These are phyloP conservation scores for Turritis glabra DNA, from an alignment of 345 rosid genomes.

Conservation along the genomic window DNA sequence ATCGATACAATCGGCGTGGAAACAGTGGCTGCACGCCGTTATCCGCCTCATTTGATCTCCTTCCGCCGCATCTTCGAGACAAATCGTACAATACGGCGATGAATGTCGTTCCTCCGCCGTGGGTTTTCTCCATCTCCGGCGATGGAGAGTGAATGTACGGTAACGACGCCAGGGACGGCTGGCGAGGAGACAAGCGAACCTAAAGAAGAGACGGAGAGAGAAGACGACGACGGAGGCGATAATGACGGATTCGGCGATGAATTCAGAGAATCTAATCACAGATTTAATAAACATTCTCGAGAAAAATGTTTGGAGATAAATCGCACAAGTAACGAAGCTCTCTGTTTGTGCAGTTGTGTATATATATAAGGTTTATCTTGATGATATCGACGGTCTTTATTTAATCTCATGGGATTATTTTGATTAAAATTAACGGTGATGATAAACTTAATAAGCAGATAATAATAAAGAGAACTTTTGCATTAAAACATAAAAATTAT, in stretches of 20 bases:
- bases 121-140: slow-evolving; percentile 23
- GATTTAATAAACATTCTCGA: slow-evolving; percentile 17
- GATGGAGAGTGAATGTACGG: slow-evolving; percentile 43
- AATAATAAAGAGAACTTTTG: too few relatives aligned
- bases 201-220: slow-evolving; percentile 24
- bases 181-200: slow-evolving; percentile 25
- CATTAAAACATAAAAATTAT: too few relatives aligned
- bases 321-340: slow-evolving; percentile 18
- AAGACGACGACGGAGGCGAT: slow-evolving; percentile 22
- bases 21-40: slow-evolving; percentile 55
- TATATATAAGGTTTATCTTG: slow-evolving; percentile 16
- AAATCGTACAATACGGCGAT: slow-evolving; percentile 38
- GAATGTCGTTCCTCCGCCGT: slow-evolving; percentile 5
- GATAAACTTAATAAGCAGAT: too few relatives aligned
- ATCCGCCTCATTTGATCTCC: slow-evolving; percentile 48
- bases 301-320: background rate
- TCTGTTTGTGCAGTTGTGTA: slow-evolving; percentile 6
- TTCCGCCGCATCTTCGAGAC: slow-evolving; percentile 40
- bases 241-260: background rate
- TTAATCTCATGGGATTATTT: background rate
- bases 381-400: slow-evolving; percentile 15
- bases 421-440: background rate
- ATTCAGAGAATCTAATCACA: slow-evolving; percentile 18
- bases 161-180: slow-evolving; percentile 39
- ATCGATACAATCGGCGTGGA: slow-evolving; percentile 56